Evolutionary conservation across 2,329 filamentous ascomycete species (phyloP).

Genomic region (Fusarium poae): DNA sequence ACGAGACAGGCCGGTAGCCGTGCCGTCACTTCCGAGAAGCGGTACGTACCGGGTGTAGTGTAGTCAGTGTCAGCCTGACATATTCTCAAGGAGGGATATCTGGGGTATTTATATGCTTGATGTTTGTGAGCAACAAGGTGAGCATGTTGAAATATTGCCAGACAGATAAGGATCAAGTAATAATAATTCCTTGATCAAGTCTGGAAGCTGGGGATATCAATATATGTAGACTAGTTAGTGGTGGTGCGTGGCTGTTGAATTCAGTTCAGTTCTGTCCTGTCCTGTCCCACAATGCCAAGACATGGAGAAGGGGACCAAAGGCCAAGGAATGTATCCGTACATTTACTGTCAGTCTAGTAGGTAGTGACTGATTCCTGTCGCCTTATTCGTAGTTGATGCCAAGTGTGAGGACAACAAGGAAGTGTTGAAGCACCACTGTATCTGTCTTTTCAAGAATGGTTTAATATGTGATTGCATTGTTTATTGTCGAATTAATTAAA

Average conservation of each 20-base stretch:
- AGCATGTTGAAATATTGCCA: not conserved
- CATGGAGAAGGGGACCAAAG: slow-evolving; percentile 35
- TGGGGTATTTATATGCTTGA: not conserved
- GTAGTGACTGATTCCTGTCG: slow-evolving; percentile 38
- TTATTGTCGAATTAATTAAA: not conserved
- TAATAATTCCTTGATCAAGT: not conserved
- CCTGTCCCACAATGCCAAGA: slow-evolving; percentile 20
- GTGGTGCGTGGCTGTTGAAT: not conserved
- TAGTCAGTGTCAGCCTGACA: not conserved
- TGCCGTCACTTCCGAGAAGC: slow-evolving; percentile 47
- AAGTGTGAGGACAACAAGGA: slow-evolving; percentile 16
- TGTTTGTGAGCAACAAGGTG: not conserved
- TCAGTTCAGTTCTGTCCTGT: not conserved
- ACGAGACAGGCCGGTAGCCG: slow-evolving; percentile 44
- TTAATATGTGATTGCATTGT: not conserved
- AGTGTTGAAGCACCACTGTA: too few relatives aligned
- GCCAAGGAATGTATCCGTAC: slow-evolving; percentile 21
- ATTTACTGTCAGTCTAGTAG: not conserved
- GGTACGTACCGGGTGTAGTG: slow-evolving; percentile 25
- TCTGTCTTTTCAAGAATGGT: too few relatives aligned
- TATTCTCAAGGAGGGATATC: not conserved
- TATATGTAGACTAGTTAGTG: not conserved
- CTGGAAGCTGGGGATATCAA: not conserved
- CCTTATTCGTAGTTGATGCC: slow-evolving; percentile 37
- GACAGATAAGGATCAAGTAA: not conserved